Percentiles rank a stretch among this genome's conserved stretches.
Conservation (phyloP, 164 flowering plant species). For the Chimonanthus salicifolius region DNA sequence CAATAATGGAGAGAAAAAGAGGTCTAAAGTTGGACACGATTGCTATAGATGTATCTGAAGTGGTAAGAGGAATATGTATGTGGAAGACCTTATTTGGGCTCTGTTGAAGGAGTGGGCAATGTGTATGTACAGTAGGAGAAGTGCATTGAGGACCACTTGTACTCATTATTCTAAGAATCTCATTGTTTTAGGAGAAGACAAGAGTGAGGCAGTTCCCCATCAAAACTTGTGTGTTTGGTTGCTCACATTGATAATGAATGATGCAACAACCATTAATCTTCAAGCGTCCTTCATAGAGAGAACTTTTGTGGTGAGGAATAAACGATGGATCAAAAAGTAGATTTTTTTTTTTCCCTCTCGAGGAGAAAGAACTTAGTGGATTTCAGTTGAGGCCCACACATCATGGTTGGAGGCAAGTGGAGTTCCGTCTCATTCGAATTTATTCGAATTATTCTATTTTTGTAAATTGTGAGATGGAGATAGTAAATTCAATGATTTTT, state of each 20-base stretch:
- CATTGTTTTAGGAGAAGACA: conserved; percentile 14
- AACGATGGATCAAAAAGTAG: conserved; percentile 26
- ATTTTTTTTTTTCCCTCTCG: conserved; percentile 1
- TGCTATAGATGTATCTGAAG: neutral
- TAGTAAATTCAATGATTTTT: too few relatives aligned
- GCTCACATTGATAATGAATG: conserved; percentile 4
- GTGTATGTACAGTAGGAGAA: conserved; percentile 21
- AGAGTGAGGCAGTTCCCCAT: conserved; percentile 20
- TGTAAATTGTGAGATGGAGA: too few relatives aligned
- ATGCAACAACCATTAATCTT: conserved; percentile 13
- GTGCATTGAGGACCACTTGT: conserved; percentile 28
- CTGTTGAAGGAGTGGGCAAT: conserved; percentile 23
- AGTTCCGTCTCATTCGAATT: neutral
- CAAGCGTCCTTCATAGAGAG: conserved; percentile 18
- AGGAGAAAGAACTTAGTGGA: neutral
- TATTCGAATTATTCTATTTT: neutral
- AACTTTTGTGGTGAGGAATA: conserved; percentile 34
- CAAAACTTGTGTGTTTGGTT: conserved; percentile 10
- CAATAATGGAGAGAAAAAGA: conserved; percentile 25
- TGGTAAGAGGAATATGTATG: conserved; percentile 19
- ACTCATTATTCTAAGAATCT: conserved; percentile 25
- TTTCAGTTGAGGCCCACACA: neutral
- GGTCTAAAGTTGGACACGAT: conserved; percentile 4
- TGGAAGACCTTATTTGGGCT: conserved; percentile 14
- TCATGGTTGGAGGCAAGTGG: neutral